Evolutionary conservation across 768 basidiomycete genomes (phyloP), one percentile per base, ranked within the genome.

Genomic region (Serendipita sp.): DNA sequence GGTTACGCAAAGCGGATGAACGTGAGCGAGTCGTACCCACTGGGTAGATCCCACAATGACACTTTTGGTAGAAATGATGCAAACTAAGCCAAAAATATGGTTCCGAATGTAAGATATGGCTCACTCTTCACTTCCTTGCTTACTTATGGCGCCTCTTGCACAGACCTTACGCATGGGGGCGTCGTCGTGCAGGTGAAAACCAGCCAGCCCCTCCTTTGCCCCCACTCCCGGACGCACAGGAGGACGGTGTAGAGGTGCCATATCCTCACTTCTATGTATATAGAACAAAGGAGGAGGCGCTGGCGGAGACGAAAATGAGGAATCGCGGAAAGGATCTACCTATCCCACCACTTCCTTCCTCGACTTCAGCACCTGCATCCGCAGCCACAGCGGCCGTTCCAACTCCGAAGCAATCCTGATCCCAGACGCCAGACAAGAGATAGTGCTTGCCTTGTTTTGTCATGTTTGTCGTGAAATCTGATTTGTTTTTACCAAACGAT

Each of bases 311-410:
- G 3, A 31, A 22, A 33, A 11, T 58, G 9, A 22, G 53, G n/a
- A 58, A 58, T 28, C 53, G 53, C 11, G 53, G 53, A 17, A 58
- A 58, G 53, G 53, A 58, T n/a, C n/a, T 22, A 17, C n/a, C 53
- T 24, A 9, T n/a, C 13, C 53, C 53, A 20, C 24, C 53, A 31
- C 31, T 58, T 22, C 31, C 53, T 28, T 7, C n/a, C n/a, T n/a
- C n/a, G n/a, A n/a, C n/a, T n/a, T n/a, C n/a, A n/a, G n/a, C n/a
- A n/a, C n/a, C n/a, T 7, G 26, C 34, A 38, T 38, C 34, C 34
- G 34, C 34, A 1, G 14, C 17, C 5, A n/a, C 34, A 38, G 4
- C 34, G 7, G 34, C 34, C 2, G 14, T 14, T 38, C 34, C 34
- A 38, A 38, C 34, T 38, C 34, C 34, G n/a, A n/a, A n/a, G n/a